Base-by-base conservation (phyloP, 2,329 filamentous ascomycete species). In the Corniculantispora saksenae region DNA sequence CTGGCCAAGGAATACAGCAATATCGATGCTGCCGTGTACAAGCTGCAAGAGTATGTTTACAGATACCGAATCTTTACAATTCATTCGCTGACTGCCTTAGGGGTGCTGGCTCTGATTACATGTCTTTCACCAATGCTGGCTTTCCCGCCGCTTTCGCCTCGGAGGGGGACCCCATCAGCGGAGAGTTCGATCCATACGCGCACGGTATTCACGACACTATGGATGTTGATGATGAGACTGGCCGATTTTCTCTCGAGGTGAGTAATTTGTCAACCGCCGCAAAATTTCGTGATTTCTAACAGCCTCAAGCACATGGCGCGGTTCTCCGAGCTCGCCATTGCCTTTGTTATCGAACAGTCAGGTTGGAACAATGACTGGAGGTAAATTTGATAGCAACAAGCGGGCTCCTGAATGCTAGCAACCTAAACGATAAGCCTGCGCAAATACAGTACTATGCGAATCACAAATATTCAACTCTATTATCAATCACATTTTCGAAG, bases 301-400 rank as follows among this genome's bases (percentile, higher is more conserved):
- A 9, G 0, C 6, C 45, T 15, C n/a, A 40, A 77, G 74, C 77
- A 79, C 43, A 79, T 79, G 76, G 77, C 77, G 3, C 72, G 75
- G n/a, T 79, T 79, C 66, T 74, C 76, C 0, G 77, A 79, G 68
- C 71, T 79, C 61, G 77, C 77, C 0, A 75, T 79, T 55, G 77
- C 77, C 1, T 79, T 77, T 68, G 73, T 76, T 1, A 68, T 79
- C 15, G 77, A 79, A 65, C 77, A 79, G 69, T 75, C 73, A 17
- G 76, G 77, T 1, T 79, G 77, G 77, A 73, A 79, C 57, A 79
- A 79, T 40, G 68, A 70, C 21, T 79, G 77, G 77, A 72, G 77
- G 67, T 79, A 70, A 61, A 45, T 6, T 32, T 32, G n/a, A n/a
- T 32, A 32, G 10, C 32, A 10, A 10, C 32, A 32, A 32, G 32